A percentile compares a stretch with the other conserved stretches of the same genome.
phyloP scores from a whole-genome alignment of 495 filamentous ascomycete genomes.

The Neurospora hispaniola region DNA sequence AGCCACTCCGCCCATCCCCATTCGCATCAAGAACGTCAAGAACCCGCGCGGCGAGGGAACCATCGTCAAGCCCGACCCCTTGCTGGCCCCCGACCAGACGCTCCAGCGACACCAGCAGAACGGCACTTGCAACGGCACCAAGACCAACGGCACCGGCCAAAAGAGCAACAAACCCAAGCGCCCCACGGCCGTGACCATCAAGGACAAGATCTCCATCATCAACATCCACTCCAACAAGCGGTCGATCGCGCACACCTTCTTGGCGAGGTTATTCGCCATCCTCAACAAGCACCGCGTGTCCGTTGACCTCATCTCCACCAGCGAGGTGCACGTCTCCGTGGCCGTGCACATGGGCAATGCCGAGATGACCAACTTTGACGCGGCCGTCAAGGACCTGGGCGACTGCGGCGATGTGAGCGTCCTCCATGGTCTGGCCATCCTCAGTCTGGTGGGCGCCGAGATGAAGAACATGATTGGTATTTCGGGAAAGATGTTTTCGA shows the following conservation, averaged over 20 bases:
- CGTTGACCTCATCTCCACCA: constrained; percentile 88
- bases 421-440: constrained; percentile 77
- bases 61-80: constrained; percentile 57
- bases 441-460: constrained; percentile 82
- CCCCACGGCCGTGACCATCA: constrained; percentile 93
- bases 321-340: constrained; percentile 92
- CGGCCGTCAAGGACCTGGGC: constrained; percentile 57
- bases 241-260: constrained; percentile 66
- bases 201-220: constrained; percentile 82
- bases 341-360: constrained; percentile 73
- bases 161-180: constrained; percentile 30
- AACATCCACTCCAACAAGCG: constrained; percentile 93
- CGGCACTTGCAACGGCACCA: not conserved
- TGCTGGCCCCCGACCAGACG: constrained; percentile 34
- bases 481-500: constrained; percentile 79
- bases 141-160: constrained; percentile 20
- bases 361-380: constrained; percentile 51
- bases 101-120: constrained; percentile 24
- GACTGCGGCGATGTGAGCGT: constrained; percentile 79
- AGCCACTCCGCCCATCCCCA: constrained; percentile 70
- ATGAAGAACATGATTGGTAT: constrained; percentile 94
- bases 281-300: constrained; percentile 69
- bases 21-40: constrained; percentile 97
- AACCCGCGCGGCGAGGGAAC: constrained; percentile 84
- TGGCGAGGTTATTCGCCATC: constrained; percentile 80